These are phyloP conservation scores for Avena atlantica DNA, from an alignment of 176 grass and related monocot genomes.

Conservation along the genomic window DNA sequence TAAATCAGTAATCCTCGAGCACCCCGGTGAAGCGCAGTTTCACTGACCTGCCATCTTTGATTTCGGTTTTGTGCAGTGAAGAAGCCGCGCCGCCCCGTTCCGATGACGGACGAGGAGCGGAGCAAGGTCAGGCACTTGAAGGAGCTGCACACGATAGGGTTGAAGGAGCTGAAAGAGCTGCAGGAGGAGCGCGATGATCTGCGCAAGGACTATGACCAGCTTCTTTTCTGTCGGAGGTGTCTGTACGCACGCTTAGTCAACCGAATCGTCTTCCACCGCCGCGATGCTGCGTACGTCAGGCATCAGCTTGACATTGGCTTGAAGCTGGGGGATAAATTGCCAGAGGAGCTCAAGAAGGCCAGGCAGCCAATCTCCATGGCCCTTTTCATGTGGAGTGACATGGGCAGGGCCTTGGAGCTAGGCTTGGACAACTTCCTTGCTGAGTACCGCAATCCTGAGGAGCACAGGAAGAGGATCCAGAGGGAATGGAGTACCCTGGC, in stretches of 20 bases:
- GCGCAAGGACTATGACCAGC: not conserved
- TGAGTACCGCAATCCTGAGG: not conserved
- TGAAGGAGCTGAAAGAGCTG: not conserved
- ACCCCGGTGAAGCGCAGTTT: not conserved
- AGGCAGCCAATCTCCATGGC: not conserved
- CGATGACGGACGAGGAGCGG: conserved; percentile 36
- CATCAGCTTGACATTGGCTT: not conserved
- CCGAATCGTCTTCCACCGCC: not conserved
- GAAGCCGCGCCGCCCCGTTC: not conserved
- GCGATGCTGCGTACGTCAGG: not conserved
- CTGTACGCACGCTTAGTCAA: conserved; percentile 8
- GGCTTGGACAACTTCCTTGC: not conserved
- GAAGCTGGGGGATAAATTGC: not conserved
- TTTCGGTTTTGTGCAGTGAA: not conserved
- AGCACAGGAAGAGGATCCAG: too few species aligned
- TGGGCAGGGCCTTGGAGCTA: not conserved
- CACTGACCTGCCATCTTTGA: not conserved
- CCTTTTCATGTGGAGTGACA: not conserved
- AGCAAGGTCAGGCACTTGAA: not conserved
- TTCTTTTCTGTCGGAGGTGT: conserved; percentile 28
- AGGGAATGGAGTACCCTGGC: not conserved
- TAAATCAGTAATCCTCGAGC: not conserved
- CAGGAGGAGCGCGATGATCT: not conserved
- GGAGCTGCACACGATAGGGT: not conserved
- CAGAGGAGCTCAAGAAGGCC: not conserved